phyloP scores from a whole-genome alignment of 75 land plant species.

The Pinus taeda region DNA sequence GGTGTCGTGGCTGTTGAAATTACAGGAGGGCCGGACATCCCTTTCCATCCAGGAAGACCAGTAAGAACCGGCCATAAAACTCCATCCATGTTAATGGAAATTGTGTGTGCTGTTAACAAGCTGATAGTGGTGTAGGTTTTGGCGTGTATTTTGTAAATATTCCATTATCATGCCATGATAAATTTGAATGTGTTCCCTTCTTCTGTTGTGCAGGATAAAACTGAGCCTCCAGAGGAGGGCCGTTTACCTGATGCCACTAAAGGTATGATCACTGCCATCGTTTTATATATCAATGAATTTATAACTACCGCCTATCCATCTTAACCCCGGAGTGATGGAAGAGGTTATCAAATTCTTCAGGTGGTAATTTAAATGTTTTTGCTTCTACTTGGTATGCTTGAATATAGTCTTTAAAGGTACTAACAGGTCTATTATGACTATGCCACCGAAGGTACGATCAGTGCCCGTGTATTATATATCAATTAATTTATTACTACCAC shows the following conservation, averaged over 20 bases:
- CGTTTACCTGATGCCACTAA: conserved; percentile 89
- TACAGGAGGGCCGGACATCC: conserved; percentile 96
- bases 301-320: too few species aligned
- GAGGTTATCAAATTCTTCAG: too few species aligned
- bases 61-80: conserved; percentile 23
- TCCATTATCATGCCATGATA: background rate
- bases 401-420: too few species aligned
- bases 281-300: background rate
- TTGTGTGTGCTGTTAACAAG: too few species aligned
- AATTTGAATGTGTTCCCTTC: background rate
- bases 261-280: conserved; percentile 30
- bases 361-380: too few species aligned
- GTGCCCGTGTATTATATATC: background rate
- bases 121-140: background rate
- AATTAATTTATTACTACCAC: too few species aligned
- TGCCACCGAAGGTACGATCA: conserved; percentile 70
- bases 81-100: background rate
- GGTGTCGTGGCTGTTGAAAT: conserved; percentile 98
- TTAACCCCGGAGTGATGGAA: too few species aligned
- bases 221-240: conserved; percentile 80
- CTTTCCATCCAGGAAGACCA: conserved; percentile 91
- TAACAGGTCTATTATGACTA: background rate
- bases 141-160: background rate
- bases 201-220: conserved; percentile 56
- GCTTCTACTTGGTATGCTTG: too few species aligned